Base-by-base conservation (phyloP, 352 stramenopile genomes). In the Globisporangium irregulare region DNA sequence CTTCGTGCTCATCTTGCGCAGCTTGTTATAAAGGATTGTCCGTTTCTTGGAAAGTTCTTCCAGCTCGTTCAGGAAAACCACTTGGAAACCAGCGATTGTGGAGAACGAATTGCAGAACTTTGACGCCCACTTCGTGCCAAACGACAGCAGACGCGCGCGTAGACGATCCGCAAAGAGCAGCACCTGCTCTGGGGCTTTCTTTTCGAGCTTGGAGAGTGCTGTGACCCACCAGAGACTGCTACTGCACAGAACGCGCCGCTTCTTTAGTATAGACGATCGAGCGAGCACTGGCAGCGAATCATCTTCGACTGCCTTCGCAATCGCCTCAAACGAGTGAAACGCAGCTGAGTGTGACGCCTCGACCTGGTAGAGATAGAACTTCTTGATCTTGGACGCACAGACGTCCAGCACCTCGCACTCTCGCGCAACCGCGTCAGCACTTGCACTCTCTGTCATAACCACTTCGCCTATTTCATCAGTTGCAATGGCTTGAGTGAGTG, bases 21-120 rank as follows among this genome's bases (percentile, higher is more conserved):
- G 69, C 18, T 75, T 80, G 3, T 64, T 54, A 58, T 75, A 79
- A 5, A 91, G 58, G 0, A 24, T 24, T 0, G 62, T 53, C 41
- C 81, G 75, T 27, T 77, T 76, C 58, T 77, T 79, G 14, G 74
- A 51, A 1, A 93, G 57, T 3, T 64, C 62, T 34, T 79, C 73
- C 4, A 94, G 62, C 55, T 94, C 87, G 10, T 69, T 71, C 7
- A 85, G 70, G 0, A 94, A 71, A 24, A 81, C 65, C 6, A 91
- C 51, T n/a, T 74, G 72, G 29, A 93, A 69, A 25, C 81, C 84
- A 14, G 72, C 62, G 1, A 78, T 54, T 15, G 73, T 75, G n/a
- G 78, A 63, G 48, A 94, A 82, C 55, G 79, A 73, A 1, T 67
- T 63, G 15, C 68, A 81, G 67, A 93, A 90, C 9, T 66, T 64